Evolutionary conservation across 371 early-diverging fungal genomes (phyloP).

Genomic region (Fennellomyces sp.): DNA sequence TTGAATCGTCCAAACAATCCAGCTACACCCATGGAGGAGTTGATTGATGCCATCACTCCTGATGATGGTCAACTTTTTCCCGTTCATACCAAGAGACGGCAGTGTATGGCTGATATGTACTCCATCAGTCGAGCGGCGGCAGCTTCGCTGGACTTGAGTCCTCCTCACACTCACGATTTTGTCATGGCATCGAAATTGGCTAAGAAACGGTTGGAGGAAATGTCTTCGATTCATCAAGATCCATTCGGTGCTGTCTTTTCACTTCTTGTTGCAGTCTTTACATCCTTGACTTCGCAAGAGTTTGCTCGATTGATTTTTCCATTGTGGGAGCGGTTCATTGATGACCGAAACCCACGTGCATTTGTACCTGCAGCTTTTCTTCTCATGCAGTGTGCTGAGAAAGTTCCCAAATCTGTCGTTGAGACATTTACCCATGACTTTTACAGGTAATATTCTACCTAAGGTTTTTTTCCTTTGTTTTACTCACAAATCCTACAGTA

Average conservation of each 20-base stretch:
- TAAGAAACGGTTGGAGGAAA: constrained; percentile 40
- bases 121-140: constrained; percentile 21
- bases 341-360: constrained; percentile 44
- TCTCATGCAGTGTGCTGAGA: constrained; percentile 66
- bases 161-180: constrained; percentile 15
- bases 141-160: constrained; percentile 23
- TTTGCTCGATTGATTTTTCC: constrained; percentile 45
- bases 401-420: constrained; percentile 52
- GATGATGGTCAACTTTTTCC: constrained; percentile 7
- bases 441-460: constrained; percentile 35
- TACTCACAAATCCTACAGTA: constrained; percentile 29
- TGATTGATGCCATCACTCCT: constrained; percentile 3
- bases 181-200: constrained; percentile 25
- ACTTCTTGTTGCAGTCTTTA: constrained; percentile 58
- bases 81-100: constrained; percentile 10
- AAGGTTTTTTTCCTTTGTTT: neutral
- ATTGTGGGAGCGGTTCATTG: constrained; percentile 59
- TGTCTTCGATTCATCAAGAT: constrained; percentile 52
- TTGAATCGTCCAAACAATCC: neutral
- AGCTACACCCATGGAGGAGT: neutral
- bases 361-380: constrained; percentile 61
- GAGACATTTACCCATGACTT: constrained; percentile 46
- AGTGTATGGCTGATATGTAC: constrained; percentile 16
- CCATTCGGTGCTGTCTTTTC: constrained; percentile 58
- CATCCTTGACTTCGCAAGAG: constrained; percentile 50